Evolutionary conservation across 1,284 basidiomycete species (phyloP).

Genomic region (Naganishia cerealis): DNA sequence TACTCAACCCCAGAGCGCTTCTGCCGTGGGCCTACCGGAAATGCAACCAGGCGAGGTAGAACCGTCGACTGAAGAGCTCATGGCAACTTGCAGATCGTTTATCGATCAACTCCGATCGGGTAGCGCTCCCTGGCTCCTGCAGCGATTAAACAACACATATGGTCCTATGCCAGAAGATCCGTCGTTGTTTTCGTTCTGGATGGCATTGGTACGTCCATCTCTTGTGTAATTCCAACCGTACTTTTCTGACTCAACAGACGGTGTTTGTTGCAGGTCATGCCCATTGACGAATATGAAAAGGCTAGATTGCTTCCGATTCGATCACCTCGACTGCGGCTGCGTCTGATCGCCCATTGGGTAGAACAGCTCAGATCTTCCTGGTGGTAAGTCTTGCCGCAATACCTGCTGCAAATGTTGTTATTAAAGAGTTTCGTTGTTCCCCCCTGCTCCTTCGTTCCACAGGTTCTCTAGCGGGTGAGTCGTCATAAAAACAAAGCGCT

Average conservation of each 20-base stretch:
- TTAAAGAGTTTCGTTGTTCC: constrained; percentile 7
- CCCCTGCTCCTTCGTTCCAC: background rate
- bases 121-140: constrained; percentile 85
- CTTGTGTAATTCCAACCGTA: constrained; percentile 79
- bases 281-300: constrained; percentile 93
- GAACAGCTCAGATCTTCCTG: constrained; percentile 71
- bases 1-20: constrained; percentile 28
- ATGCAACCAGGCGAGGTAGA: constrained; percentile 26
- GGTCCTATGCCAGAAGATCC: constrained; percentile 66
- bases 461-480: constrained; percentile 40
- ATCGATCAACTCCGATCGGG: constrained; percentile 75
- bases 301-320: constrained; percentile 88
- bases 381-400: constrained; percentile 56
- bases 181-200: constrained; percentile 80
- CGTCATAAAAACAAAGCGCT: constrained; percentile 16
- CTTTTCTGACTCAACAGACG: constrained; percentile 84
- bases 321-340: constrained; percentile 71
- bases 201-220: constrained; percentile 88
- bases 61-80: constrained; percentile 65
- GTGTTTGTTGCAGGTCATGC: constrained; percentile 69
- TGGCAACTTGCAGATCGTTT: constrained; percentile 74
- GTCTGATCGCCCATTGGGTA: constrained; percentile 89
- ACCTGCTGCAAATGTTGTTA: background rate
- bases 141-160: constrained; percentile 74
- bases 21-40: constrained; percentile 31